Evolutionary conservation across 768 basidiomycete species (phyloP).

Genomic region (Gelatoporia subvermispora): DNA sequence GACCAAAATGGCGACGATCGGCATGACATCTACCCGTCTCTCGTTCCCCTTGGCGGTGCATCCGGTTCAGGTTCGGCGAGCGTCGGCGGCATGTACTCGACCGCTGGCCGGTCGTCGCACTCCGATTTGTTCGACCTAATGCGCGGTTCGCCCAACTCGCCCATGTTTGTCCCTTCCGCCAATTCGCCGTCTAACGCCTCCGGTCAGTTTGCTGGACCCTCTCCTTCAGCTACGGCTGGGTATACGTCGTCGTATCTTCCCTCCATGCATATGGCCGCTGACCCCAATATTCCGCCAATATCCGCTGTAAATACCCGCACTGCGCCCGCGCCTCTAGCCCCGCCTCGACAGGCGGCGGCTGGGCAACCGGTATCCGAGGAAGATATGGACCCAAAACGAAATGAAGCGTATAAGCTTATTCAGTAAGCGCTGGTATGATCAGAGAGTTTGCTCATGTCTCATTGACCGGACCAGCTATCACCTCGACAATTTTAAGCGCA

Average conservation of each 20-base stretch:
- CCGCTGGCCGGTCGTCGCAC: slow-evolving; percentile 36
- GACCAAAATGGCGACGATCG: slow-evolving; percentile 41
- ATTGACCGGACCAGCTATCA: slow-evolving; percentile 58
- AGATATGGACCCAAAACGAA: slow-evolving; percentile 66
- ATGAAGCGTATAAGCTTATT: slow-evolving; percentile 80
- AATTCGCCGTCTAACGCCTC: slow-evolving; percentile 30
- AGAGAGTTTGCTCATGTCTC: not conserved
- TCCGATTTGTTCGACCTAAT: slow-evolving; percentile 61
- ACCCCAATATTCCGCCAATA: slow-evolving; percentile 46
- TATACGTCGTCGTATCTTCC: slow-evolving; percentile 44
- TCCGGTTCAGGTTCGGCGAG: slow-evolving; percentile 28
- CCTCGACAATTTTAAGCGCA: slow-evolving; percentile 83
- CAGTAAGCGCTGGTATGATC: slow-evolving; percentile 40
- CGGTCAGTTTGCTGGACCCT: slow-evolving; percentile 27
- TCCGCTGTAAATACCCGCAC: slow-evolving; percentile 33
- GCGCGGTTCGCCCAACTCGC: slow-evolving; percentile 46
- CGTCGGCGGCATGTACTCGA: slow-evolving; percentile 39
- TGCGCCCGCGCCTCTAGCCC: slow-evolving; percentile 29
- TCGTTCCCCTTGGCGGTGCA: slow-evolving; percentile 48
- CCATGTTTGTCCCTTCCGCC: slow-evolving; percentile 56
- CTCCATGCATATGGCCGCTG: slow-evolving; percentile 53
- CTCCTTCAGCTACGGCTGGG: slow-evolving; percentile 24
- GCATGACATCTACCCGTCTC: slow-evolving; percentile 32
- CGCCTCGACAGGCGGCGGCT: slow-evolving; percentile 13
- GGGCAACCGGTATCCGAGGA: slow-evolving; percentile 29